Evolutionary conservation across 2,329 filamentous ascomycete genomes (phyloP), one percentile per base, ranked within the genome.

Genomic region (Aspergillus fischeri): DNA sequence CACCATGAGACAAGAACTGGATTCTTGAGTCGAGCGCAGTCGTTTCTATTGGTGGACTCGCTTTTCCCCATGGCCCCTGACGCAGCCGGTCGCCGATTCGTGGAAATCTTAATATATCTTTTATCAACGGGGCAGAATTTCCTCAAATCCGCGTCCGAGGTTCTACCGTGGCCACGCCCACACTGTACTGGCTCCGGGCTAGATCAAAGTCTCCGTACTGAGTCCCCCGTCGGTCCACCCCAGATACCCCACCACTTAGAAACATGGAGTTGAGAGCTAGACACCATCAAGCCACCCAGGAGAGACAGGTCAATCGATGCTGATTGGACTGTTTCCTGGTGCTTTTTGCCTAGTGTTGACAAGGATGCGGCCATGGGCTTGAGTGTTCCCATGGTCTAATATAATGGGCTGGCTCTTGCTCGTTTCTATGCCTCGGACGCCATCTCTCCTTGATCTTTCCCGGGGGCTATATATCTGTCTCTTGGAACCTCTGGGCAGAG

Each of bases 21-120:
- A 57, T 21, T 45, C 21, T 38, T 47, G 29, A 9, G 35, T 42
- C 29, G 45, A 41, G 42, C 42, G 4, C 53, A 44, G 38, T 44
- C 14, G n/a, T 49, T 49, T 60, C 61, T 48, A 70, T 70, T 70
- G 66, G 69, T 71, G 69, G 69, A 70, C 54, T 65, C 52, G 42
- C 59, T 60, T 62, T 63, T 54, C 61, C 63, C 60, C 49, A 60
- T 48, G 17, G 52, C 35, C 38, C 54, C 47, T 24, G 24, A 47
- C 21, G 25, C 45, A 42, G 11, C 25, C 29, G 41, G 17, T 27
- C 38, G 55, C 47, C 66, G 64, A 71, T 71, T 71, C 64, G 69
- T 70, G 69, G 69, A 68, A 70, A 61, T 53, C 21, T 38, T 24
- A 41, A 48, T 49, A n/a, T 49, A 51, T 49, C 51, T 35, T 53